Evolutionary conservation across 106 monocot genomes (phyloP), one percentile per base, ranked within the genome.

Genomic region (Platanthera zijinensis): DNA sequence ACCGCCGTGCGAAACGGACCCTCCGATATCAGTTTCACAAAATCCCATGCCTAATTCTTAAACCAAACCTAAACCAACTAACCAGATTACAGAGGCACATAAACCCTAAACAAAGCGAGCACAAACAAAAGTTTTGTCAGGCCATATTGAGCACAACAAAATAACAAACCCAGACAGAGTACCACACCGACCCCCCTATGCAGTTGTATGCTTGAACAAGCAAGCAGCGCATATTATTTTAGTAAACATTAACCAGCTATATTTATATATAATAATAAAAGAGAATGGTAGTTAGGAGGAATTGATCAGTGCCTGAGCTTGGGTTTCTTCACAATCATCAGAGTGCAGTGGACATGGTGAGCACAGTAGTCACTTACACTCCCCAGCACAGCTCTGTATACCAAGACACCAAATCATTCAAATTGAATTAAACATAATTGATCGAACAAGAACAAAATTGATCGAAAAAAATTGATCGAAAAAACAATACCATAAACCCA

Each of bases 281-380:
- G 7, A 61, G 21, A 1, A 61, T 39, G 39, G 39, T 39, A 39
- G 39, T 2, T 3, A 39, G 3, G 39, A 39, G 39, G 39, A 39
- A 39, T 70, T 70, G 77, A 19, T 63, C 50, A 74, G 14, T 74
- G 74, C 74, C 66, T 80, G 17, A 67, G 12, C 66, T 86, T 86
- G 30, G 83, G 86, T 51, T 80, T 80, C 86, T 86, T 86, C 57
- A 86, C 83, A 19, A 86, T 83, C 86, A 86, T 86, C 50, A 86
- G 83, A 15, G 80, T 82, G 80, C 86, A 86, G 30, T 83, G 76
- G 18, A 80, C 83, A 62, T 86, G 83, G 50, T 83, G 86, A 19
- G 86, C 86, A 51, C 82, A 82, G 83, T 83, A 82, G 57, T 86
- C 86, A 14, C 86, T 86, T 57, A 86, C 86, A 18, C 86, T 86